These are phyloP conservation scores for Boechera retrofracta DNA, from an alignment of 345 rosid species.

Conservation along the genomic window DNA sequence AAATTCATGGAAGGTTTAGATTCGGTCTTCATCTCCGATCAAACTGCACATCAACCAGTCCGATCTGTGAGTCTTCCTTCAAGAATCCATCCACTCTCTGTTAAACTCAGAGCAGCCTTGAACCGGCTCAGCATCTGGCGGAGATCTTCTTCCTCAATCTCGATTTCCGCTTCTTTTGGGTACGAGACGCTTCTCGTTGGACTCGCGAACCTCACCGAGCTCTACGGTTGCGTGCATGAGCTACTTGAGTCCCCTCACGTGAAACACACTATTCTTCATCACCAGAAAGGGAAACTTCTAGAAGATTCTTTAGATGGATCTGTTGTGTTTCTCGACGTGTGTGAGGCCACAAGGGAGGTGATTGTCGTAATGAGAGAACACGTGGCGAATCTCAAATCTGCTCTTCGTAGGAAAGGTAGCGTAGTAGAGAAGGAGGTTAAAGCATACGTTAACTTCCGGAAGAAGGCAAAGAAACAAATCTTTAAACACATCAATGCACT, in stretches of 20 bases:
- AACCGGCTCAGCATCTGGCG: constrained; percentile 45
- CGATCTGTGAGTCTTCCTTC: constrained; percentile 59
- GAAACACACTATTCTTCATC: constrained; percentile 34
- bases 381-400: constrained; percentile 51
- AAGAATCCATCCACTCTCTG: constrained; percentile 51
- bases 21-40: neutral
- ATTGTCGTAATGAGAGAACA: constrained; percentile 47
- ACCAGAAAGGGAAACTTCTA: constrained; percentile 37
- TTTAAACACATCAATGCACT: constrained; percentile 48
- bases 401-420: constrained; percentile 52
- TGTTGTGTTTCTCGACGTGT: constrained; percentile 49
- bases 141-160: constrained; percentile 38
- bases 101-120: constrained; percentile 49
- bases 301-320: constrained; percentile 52
- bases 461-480: constrained; percentile 57
- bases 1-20: constrained; percentile 15
- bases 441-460: constrained; percentile 58
- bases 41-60: constrained; percentile 40
- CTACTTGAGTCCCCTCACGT: constrained; percentile 45
- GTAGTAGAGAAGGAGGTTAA: constrained; percentile 42
- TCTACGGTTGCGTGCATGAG: constrained; percentile 50
- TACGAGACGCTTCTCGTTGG: constrained; percentile 47
- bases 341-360: constrained; percentile 44
- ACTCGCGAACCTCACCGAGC: constrained; percentile 49
- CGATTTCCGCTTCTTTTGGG: constrained; percentile 33